Conservation (phyloP, 2,329 filamentous ascomycete species). For the Microcyclospora tardicrescens region DNA sequence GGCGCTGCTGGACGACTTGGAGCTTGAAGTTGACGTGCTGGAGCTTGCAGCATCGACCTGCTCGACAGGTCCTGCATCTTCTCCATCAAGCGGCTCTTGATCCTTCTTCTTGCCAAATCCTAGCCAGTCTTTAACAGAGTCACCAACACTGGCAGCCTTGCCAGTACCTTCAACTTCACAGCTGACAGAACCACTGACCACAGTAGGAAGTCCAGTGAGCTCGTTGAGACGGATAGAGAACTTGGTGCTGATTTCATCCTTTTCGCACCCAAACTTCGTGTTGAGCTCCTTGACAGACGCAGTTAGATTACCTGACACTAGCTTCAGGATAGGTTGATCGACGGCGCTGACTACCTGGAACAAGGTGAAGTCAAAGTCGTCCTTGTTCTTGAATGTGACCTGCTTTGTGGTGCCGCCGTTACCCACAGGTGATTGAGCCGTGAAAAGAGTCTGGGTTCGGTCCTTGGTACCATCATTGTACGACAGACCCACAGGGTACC, state of each 20-base stretch:
- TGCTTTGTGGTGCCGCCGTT: slow-evolving; percentile 53
- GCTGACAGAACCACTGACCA: slow-evolving; percentile 63
- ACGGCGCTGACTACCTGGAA: slow-evolving; percentile 53
- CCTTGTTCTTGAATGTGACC: slow-evolving; percentile 65
- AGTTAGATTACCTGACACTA: slow-evolving; percentile 77
- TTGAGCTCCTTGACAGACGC: slow-evolving; percentile 66
- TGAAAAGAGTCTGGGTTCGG: slow-evolving; percentile 72
- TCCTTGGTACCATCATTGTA: slow-evolving; percentile 54
- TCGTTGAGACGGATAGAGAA: slow-evolving; percentile 60
- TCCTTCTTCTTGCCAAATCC: slow-evolving; percentile 89
- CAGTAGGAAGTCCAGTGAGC: slow-evolving; percentile 66
- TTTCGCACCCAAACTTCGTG: slow-evolving; percentile 63
- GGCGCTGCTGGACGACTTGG: slow-evolving; percentile 30
- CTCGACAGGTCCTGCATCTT: slow-evolving; percentile 32
- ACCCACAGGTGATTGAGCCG: slow-evolving; percentile 60
- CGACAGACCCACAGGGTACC: slow-evolving; percentile 62
- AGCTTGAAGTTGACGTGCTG: slow-evolving; percentile 20
- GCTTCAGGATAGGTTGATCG: slow-evolving; percentile 49
- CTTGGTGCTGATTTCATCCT: slow-evolving; percentile 66
- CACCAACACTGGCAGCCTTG: slow-evolving; percentile 70
- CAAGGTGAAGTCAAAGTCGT: slow-evolving; percentile 70
- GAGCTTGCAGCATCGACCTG: slow-evolving; percentile 24
- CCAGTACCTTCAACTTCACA: slow-evolving; percentile 65
- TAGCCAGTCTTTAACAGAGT: slow-evolving; percentile 91
- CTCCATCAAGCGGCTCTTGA: slow-evolving; percentile 52